Percentiles rank a stretch among this genome's conserved stretches.
These are phyloP conservation scores for Populus simonii DNA, from an alignment of 345 rosid species.

Conservation along the genomic window DNA sequence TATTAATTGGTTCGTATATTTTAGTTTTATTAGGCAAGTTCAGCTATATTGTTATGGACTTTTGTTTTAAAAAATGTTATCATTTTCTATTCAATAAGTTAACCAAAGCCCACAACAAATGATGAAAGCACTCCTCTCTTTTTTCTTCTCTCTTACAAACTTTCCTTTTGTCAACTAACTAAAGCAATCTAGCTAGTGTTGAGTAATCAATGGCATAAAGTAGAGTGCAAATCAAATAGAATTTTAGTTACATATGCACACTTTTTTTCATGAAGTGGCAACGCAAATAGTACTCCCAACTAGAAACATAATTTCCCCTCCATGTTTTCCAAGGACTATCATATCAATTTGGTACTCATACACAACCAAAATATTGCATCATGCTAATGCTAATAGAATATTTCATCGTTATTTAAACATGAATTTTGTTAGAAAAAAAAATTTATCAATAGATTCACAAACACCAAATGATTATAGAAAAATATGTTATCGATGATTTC, in stretches of 20 bases:
- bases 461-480: too few species aligned
- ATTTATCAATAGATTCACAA: rapidly evolving
- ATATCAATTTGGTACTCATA: too few species aligned
- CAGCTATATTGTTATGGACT: background rate
- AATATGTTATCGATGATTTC: too few species aligned
- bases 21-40: background rate
- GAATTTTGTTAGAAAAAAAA: too few species aligned
- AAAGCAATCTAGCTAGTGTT: background rate
- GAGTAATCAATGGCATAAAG: background rate
- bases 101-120: background rate
- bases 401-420: too few species aligned
- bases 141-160: background rate
- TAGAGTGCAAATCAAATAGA: background rate
- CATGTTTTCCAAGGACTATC: too few species aligned
- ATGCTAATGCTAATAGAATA: too few species aligned
- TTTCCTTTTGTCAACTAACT: background rate
- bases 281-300: too few species aligned
- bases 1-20: background rate
- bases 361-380: too few species aligned
- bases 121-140: background rate
- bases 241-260: too few species aligned
- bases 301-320: too few species aligned
- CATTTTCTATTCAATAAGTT: background rate
- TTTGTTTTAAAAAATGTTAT: background rate
- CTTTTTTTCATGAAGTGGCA: too few species aligned